phyloP scores from a whole-genome alignment of 2,329 filamentous ascomycete species.

The Neonectria coccinea region DNA sequence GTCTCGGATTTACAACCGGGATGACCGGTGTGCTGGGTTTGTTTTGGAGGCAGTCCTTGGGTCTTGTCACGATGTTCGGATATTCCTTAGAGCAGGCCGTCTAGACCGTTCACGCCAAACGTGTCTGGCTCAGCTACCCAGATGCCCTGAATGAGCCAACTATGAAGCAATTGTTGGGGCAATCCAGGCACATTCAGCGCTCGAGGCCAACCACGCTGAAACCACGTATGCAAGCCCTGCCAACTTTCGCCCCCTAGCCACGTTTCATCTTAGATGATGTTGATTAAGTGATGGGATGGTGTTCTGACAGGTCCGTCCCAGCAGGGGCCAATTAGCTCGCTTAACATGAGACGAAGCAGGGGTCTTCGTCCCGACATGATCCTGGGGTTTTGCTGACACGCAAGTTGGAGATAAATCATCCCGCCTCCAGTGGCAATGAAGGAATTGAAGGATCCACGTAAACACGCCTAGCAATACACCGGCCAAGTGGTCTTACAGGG shows the following conservation, averaged over 20 bases:
- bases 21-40: not conserved
- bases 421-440: not conserved
- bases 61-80: too few species aligned
- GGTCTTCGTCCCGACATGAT: not conserved
- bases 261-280: conserved; percentile 19
- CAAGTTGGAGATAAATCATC: not conserved
- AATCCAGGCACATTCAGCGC: not conserved
- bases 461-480: not conserved
- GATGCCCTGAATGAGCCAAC: not conserved
- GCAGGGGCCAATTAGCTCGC: not conserved
- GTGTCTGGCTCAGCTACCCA: not conserved
- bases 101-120: too few species aligned
- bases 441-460: not conserved
- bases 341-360: not conserved
- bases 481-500: not conserved
- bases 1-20: conserved; percentile 5
- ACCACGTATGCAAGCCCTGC: conserved; percentile 11
- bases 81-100: too few species aligned
- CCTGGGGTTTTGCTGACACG: not conserved
- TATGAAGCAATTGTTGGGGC: too few species aligned
- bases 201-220: conserved; percentile 12
- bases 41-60: not conserved
- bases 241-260: not conserved
- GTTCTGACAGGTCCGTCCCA: not conserved
- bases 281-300: not conserved